Base-by-base conservation (phyloP, 148 eudicot genomes). In the Cornus florida region DNA sequence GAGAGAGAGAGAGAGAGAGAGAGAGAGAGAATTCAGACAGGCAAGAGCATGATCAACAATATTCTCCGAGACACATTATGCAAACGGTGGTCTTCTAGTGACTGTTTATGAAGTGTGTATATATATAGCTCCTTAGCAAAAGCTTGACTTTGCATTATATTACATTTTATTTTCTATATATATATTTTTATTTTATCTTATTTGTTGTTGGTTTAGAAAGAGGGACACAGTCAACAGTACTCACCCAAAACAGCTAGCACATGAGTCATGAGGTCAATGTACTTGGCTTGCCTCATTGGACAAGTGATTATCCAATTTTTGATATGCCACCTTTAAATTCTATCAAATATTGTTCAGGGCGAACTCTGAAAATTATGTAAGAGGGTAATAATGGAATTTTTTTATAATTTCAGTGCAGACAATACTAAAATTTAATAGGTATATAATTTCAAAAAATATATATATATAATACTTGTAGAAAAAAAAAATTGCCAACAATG, bases 1-100 rank as follows among this genome's bases (percentile, higher is more conserved):
- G 70, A 39, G 57, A 65, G 56, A 64, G 78, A 65, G 70, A 41
- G 57, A 66, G 24, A 12, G 31, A 53, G 75, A 24, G 24, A 39
- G 38, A 46, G 62, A 57, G 62, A 57, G 62, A 57, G 64, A 57
- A 5, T 3, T 46, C 32, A 14, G 32, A 28, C 12, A 64, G 7
- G 53, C 46, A 74, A 74, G 24, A 38, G 68, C 46, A 35, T 35
- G 38, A 60, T 20, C 48, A 24, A 24, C n/a, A 59, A 23, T 73
- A 9, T 69, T 22, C 17, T 33, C 19, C 23, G 4, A 24, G 38
- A 35, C 5, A 6, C 1, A 6, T 10, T 10, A 20, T 59, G 67
- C 10, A 74, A 33, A 13, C 31, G 22, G 76, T 53, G 35, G 23
- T 24, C 20, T 50, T 72, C 6, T 48, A 43, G 76, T 6, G 76